Conservation (phyloP, 257 asterid genomes). For the Rubia yunnanensis region DNA sequence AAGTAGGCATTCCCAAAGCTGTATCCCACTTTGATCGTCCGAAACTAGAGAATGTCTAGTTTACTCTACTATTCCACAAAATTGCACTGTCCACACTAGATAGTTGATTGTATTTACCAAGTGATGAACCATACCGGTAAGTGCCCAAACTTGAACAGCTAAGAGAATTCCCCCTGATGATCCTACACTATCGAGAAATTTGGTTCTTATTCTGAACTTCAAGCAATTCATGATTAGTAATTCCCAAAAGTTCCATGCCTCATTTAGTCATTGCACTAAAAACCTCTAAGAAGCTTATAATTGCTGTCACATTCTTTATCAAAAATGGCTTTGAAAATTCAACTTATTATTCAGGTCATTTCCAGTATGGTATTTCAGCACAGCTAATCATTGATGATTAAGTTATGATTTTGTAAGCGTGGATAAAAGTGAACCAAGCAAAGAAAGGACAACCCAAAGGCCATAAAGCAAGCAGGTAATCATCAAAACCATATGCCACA, state of each 20-base stretch:
- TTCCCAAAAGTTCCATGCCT: neutral
- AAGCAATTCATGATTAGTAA: neutral
- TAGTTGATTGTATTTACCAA: neutral
- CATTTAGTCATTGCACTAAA: neutral
- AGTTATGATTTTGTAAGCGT: neutral
- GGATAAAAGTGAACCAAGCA: constrained; percentile 13
- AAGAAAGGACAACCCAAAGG: constrained; percentile 37
- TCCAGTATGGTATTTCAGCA: neutral
- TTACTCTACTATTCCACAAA: neutral
- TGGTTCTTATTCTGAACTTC: neutral
- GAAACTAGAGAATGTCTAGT: neutral
- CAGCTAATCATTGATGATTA: constrained; percentile 5
- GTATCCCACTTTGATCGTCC: neutral
- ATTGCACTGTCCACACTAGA: neutral
- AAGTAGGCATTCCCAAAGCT: neutral
- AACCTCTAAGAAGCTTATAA: neutral
- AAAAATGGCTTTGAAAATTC: neutral
- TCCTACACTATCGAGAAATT: neutral
- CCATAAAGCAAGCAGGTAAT: constrained; percentile 19
- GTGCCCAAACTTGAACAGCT: no score
- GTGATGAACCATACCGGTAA: neutral
- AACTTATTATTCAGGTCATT: neutral
- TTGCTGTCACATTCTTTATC: neutral
- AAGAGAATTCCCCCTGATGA: neutral
- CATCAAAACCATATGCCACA: constrained; percentile 24